A percentile compares a stretch with the other conserved stretches of the same genome.
Evolutionary conservation across 2,329 filamentous ascomycete genomes (phyloP).

Genomic region (Phaeomoniella chlamydospora): DNA sequence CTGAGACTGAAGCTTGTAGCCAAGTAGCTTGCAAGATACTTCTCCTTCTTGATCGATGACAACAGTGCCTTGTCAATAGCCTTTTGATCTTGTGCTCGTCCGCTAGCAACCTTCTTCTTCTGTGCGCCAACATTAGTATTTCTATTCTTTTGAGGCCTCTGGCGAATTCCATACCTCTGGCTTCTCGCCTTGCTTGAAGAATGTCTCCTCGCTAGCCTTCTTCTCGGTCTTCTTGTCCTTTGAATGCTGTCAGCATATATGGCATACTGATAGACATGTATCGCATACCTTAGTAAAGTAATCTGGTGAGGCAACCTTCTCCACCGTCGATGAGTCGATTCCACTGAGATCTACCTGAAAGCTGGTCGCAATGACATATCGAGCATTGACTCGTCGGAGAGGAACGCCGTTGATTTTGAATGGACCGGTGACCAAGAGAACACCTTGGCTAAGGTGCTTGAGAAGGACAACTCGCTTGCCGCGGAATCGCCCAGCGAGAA

Average conservation of each 20-base stretch:
- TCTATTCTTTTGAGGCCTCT: slow-evolving; percentile 1
- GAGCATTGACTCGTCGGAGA: slow-evolving; percentile 55
- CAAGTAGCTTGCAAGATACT: slow-evolving; percentile 86
- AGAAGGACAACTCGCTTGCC: slow-evolving; percentile 99
- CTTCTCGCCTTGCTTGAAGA: slow-evolving; percentile 99
- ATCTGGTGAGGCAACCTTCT: slow-evolving; percentile 76
- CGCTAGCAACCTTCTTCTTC: slow-evolving; percentile 94
- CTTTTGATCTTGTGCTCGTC: slow-evolving; percentile 95
- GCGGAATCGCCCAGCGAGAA: slow-evolving; percentile 98
- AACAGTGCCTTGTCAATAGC: slow-evolving; percentile 92
- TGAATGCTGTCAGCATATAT: background rate
- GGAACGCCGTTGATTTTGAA: slow-evolving; percentile 99
- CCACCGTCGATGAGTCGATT: slow-evolving; percentile 55
- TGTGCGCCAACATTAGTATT: slow-evolving; percentile 36
- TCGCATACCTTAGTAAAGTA: slow-evolving; percentile 74
- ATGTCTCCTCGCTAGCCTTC: slow-evolving; percentile 94
- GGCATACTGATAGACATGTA: background rate
- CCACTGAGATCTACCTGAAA: slow-evolving; percentile 49
- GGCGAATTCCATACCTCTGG: slow-evolving; percentile 56
- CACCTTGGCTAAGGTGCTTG: slow-evolving; percentile 93
- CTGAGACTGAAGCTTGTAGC: slow-evolving; percentile 93
- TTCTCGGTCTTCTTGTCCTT: slow-evolving; percentile 72
- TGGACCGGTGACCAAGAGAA: slow-evolving; percentile 96
- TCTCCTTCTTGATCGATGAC: slow-evolving; percentile 96
- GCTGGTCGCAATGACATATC: slow-evolving; percentile 36